Conservation (phyloP, 805 yeast species). For the Groenewaldozyma salmanticensis region DNA sequence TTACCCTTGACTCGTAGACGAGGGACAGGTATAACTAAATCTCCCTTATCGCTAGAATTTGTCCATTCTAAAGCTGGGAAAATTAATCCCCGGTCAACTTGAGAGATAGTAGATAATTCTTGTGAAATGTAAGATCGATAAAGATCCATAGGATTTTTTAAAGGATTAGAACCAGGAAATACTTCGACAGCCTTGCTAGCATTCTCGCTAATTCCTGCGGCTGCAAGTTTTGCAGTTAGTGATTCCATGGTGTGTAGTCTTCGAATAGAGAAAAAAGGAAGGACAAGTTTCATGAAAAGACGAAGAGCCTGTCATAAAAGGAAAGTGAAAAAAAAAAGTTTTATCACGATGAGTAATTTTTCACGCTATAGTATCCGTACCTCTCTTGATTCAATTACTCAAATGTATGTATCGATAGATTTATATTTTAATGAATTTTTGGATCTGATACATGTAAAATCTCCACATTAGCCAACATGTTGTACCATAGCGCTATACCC, state of each 20-base stretch:
- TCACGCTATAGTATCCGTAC: no score
- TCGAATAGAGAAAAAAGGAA: no score
- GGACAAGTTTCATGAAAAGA: not conserved
- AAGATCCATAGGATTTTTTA: constrained; percentile 71
- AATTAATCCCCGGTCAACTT: constrained; percentile 59
- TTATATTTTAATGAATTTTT: no score
- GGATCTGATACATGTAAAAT: no score
- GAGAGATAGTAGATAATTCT: constrained; percentile 64
- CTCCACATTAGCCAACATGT: no score
- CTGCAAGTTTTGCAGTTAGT: not conserved
- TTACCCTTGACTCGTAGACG: constrained; percentile 78
- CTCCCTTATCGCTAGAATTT: constrained; percentile 80
- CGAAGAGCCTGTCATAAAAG: no score
- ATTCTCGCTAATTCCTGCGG: not conserved
- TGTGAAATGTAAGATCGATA: constrained; percentile 82
- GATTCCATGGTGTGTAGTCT: not conserved
- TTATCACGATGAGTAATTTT: no score
- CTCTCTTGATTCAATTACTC: no score
- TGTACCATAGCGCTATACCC: no score
- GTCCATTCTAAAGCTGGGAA: constrained; percentile 87
- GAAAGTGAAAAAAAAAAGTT: no score
- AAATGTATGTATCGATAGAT: no score
- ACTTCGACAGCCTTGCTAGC: constrained; percentile 12
- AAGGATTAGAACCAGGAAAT: constrained; percentile 55
- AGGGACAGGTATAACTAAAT: constrained; percentile 84